Evolutionary conservation across 164 flowering plant species (phyloP).

Genomic region (Sextonia rubra): DNA sequence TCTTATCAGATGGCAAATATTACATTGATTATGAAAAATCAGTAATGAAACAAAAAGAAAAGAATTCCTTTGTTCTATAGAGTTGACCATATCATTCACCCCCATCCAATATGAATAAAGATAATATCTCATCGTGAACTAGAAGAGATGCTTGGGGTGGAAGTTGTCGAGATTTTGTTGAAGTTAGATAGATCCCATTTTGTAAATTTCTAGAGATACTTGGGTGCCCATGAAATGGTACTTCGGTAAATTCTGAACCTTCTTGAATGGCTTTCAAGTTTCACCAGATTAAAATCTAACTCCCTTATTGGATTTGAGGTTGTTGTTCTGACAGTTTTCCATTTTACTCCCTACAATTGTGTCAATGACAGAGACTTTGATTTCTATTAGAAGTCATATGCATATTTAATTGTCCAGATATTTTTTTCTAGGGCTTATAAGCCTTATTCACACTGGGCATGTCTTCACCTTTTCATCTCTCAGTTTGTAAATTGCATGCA

Average conservation of each 20-base stretch:
- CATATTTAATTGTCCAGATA: not conserved
- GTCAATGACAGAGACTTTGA: not conserved
- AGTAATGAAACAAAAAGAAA: too few relatives aligned
- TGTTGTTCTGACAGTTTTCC: not conserved
- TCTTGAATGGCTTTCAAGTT: not conserved
- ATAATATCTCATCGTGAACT: too few relatives aligned
- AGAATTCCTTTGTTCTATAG: too few relatives aligned
- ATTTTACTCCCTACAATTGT: not conserved
- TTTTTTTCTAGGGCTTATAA: not conserved
- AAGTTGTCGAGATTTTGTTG: too few relatives aligned
- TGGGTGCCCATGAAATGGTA: not conserved
- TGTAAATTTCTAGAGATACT: too few relatives aligned
- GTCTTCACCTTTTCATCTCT: not conserved
- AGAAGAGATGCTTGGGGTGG: too few relatives aligned
- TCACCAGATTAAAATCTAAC: not conserved
- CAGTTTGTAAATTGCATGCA: not conserved
- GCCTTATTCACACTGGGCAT: not conserved
- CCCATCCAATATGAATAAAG: too few relatives aligned
- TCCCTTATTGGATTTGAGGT: not conserved
- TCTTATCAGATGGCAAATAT: too few relatives aligned
- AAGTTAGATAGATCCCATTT: too few relatives aligned
- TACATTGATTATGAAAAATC: too few relatives aligned
- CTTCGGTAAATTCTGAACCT: not conserved
- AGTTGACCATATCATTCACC: too few relatives aligned
- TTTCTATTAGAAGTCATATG: not conserved